Evolutionary conservation across 306 rosid species (phyloP), one percentile per base, ranked within the genome.

Genomic region (Lathyrus oleraceus): DNA sequence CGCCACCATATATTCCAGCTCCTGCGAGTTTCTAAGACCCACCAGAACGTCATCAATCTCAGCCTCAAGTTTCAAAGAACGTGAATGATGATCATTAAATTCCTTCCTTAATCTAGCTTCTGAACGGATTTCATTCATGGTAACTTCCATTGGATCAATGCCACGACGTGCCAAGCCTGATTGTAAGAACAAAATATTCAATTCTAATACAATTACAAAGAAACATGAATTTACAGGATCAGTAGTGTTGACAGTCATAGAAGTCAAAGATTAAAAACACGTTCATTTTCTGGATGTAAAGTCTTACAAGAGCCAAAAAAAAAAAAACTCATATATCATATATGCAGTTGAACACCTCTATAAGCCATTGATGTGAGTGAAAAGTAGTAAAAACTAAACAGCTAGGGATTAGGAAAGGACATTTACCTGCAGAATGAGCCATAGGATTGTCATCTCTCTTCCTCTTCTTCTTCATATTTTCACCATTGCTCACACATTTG

Each of bases 1-100:
- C 10, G 85, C 95, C 15, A 81, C 5, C 74, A 69, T 83, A 40
- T 67, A 90, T 71, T 90, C 96, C 6, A 62, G 45, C 74, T 88
- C 89, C 60, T 94, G 96, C 1, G 95, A 85, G 58, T 78, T 87
- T 79, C 77, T 71, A 23, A 94, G 90, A 54, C 52, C 79, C 60
- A 67, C 67, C 42, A 90, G 83, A 43, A 80, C 87, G n/a, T 71
- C 78, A 73, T 85, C 84, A 25, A 84, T 45, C 59, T 88, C 96
- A 7, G 45, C 77, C 47, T 87, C 89, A 9, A 87, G 86, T 57
- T 75, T 81, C 43, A 76, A 40, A 9, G 81, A 73, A 1, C 28
- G 82, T 2, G 82, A 19, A 51, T 54, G 82, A 76, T 16, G 61
- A 78, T 74, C 70, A 70, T 40, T 61, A 44, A 83, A 64, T 8